A percentile compares a stretch with the other conserved stretches of the same genome.
These are phyloP conservation scores for Ophiostoma quercus DNA, from an alignment of 2,329 filamentous ascomycete species.

Conservation along the genomic window DNA sequence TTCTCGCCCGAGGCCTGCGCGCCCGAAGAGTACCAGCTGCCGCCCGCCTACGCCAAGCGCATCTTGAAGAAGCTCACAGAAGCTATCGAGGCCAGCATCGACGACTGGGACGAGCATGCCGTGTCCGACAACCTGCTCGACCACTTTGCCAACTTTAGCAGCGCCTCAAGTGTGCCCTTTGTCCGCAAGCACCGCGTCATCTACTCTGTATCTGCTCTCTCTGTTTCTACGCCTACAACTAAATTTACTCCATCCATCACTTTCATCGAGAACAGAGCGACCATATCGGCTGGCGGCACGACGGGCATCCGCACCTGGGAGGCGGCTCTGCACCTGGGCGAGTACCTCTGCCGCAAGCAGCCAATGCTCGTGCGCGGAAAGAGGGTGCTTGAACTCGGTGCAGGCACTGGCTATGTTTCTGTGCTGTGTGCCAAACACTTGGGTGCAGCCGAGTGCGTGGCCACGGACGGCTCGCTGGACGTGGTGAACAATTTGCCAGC, in stretches of 20 bases:
- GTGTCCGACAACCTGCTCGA: constrained; percentile 69
- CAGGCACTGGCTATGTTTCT: constrained; percentile 70
- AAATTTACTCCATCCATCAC: constrained; percentile 40
- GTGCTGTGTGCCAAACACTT: constrained; percentile 68
- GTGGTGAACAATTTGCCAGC: constrained; percentile 63
- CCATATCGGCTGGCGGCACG: constrained; percentile 66
- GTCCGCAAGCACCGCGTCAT: constrained; percentile 72
- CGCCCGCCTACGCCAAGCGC: constrained; percentile 62
- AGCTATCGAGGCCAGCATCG: constrained; percentile 67
- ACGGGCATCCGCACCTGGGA: constrained; percentile 80
- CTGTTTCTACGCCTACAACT: constrained; percentile 1
- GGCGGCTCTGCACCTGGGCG: constrained; percentile 66
- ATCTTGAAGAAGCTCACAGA: constrained; percentile 68
- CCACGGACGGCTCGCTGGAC: constrained; percentile 69
- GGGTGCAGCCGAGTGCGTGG: constrained; percentile 53
- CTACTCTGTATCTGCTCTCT: constrained; percentile 50
- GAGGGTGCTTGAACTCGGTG: constrained; percentile 65
- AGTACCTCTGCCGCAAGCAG: constrained; percentile 55
- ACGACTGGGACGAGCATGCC: constrained; percentile 79
- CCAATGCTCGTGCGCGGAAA: constrained; percentile 46
- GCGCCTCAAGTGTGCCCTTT: constrained; percentile 51
- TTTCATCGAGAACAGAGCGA: constrained; percentile 61
- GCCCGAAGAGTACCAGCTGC: constrained; percentile 50
- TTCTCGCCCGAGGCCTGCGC: constrained; percentile 29
- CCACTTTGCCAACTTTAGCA: constrained; percentile 54